A percentile compares a stretch with the other conserved stretches of the same genome.
phyloP scores from a whole-genome alignment of 176 grass and related monocot genomes.

The Musa itinerans region DNA sequence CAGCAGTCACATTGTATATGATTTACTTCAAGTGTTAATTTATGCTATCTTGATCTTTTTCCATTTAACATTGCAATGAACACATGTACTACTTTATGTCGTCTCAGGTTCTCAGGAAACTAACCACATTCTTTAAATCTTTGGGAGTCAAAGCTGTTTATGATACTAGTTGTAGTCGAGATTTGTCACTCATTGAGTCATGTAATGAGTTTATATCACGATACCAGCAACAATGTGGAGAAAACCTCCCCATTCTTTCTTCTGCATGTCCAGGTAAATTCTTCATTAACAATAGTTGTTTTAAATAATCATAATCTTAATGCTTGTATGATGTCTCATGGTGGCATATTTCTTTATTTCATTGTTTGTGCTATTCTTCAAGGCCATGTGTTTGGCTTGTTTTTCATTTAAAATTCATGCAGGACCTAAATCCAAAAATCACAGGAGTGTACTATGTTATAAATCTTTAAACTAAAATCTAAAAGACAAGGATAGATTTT shows the following conservation, averaged over 20 bases:
- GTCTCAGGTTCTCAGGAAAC: slow-evolving; percentile 67
- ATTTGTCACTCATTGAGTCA: slow-evolving; percentile 76
- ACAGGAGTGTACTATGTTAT: no score
- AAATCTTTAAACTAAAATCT: no score
- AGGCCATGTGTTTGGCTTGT: neutral
- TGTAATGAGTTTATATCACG: slow-evolving; percentile 94
- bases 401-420: no score
- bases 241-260: slow-evolving; percentile 70
- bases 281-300: neutral
- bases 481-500: no score
- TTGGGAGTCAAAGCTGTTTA: slow-evolving; percentile 80
- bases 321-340: neutral
- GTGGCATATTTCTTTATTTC: neutral
- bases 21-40: neutral
- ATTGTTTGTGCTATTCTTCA: neutral
- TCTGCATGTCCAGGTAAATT: slow-evolving; percentile 80
- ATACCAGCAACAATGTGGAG: slow-evolving; percentile 44
- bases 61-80: neutral
- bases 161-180: slow-evolving; percentile 75
- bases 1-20: no score
- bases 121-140: slow-evolving; percentile 70
- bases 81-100: slow-evolving; percentile 9
- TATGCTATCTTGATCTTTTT: neutral
- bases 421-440: no score
- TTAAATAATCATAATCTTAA: neutral